Evolutionary conservation across 148 eudicot species (phyloP).

Genomic region (Rhododendron simsii): DNA sequence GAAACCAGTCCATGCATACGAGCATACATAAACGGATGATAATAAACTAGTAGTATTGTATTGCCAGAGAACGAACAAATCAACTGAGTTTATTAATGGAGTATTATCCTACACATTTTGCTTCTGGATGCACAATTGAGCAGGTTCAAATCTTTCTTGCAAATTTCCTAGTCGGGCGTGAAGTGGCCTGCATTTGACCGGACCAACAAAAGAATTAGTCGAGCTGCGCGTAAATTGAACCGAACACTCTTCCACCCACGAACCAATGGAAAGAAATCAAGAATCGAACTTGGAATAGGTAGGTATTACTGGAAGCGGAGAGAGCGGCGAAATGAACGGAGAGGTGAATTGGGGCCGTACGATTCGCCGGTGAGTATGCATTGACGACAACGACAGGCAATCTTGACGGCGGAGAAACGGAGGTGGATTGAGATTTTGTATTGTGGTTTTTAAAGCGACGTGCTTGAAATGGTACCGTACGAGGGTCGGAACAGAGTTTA

Average conservation of each 20-base stretch:
- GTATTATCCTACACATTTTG: no score
- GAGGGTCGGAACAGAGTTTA: background rate
- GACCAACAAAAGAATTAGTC: no score
- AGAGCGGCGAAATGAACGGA: background rate
- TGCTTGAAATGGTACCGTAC: background rate
- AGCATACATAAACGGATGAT: background rate
- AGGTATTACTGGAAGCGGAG: background rate
- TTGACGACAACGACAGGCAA: background rate
- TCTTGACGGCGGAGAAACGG: background rate
- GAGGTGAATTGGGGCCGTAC: background rate
- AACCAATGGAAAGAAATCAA: background rate
- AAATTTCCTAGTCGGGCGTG: no score
- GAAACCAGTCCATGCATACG: background rate
- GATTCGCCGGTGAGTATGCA: background rate
- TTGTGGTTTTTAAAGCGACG: background rate
- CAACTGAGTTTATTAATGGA: background rate
- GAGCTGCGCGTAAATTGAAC: background rate
- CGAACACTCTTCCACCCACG: no score
- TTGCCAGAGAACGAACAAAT: no score
- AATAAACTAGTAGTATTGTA: background rate
- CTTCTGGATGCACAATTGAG: no score
- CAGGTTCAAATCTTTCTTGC: no score
- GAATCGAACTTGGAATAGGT: background rate
- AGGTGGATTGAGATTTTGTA: background rate
- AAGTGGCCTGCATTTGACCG: no score